Percentiles rank a stretch among this genome's conserved stretches.
phyloP scores from a whole-genome alignment of 129 eudicot genomes.

The Ambrosia trifida region DNA sequence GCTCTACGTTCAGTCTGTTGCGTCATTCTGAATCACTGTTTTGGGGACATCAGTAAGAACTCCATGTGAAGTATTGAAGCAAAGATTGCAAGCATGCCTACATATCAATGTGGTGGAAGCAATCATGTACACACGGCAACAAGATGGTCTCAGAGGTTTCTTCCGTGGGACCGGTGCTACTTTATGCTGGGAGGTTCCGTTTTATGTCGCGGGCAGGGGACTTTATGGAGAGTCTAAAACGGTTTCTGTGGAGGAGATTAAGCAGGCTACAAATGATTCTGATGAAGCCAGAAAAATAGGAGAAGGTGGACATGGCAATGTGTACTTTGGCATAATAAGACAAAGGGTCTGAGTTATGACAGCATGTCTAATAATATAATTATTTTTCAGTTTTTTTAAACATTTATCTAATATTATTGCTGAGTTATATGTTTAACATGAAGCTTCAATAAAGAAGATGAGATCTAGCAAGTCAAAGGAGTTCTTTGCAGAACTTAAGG shows the following conservation, averaged over 20 bases:
- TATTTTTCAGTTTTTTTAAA: not conserved
- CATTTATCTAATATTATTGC: slow-evolving; percentile 18
- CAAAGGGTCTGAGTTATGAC: slow-evolving; percentile 29
- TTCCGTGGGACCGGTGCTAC: slow-evolving; percentile 99
- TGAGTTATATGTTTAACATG: slow-evolving; percentile 32
- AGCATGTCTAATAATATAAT: not conserved
- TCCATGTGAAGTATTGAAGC: slow-evolving; percentile 90
- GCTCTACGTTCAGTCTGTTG: slow-evolving; percentile 79
- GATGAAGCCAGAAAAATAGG: slow-evolving; percentile 45
- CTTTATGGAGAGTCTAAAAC: too few relatives aligned
- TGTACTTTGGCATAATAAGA: slow-evolving; percentile 49
- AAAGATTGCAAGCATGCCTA: slow-evolving; percentile 91
- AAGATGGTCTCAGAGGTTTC: slow-evolving; percentile 91
- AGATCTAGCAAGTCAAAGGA: slow-evolving; percentile 43
- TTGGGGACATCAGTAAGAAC: slow-evolving; percentile 90
- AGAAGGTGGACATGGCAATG: slow-evolving; percentile 45
- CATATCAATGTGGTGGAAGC: slow-evolving; percentile 84
- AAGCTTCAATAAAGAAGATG: slow-evolving; percentile 48
- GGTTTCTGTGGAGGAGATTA: slow-evolving; percentile 55
- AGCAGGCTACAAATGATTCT: slow-evolving; percentile 35
- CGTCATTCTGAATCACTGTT: slow-evolving; percentile 86
- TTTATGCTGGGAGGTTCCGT: slow-evolving; percentile 89
- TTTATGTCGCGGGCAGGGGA: slow-evolving; percentile 97
- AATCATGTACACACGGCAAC: slow-evolving; percentile 79
- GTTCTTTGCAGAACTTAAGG: slow-evolving; percentile 50